A percentile compares a stretch with the other conserved stretches of the same genome.
phyloP scores from a whole-genome alignment of 805 yeast genomes.

The Blastobotrys mokoenaii region DNA sequence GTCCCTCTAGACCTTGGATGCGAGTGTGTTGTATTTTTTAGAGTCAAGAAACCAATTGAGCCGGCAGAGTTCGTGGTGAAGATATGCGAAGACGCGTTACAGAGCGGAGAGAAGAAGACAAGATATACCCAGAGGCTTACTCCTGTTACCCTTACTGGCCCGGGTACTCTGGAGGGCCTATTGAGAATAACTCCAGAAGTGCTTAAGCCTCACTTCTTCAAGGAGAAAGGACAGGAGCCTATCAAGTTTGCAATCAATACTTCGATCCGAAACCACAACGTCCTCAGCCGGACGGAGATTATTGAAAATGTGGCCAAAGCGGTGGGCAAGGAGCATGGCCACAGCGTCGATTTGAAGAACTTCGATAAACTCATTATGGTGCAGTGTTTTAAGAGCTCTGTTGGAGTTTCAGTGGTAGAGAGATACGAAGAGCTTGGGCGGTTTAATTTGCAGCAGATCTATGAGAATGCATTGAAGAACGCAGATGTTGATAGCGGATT shows the following conservation, averaged over 20 bases:
- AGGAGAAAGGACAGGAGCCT: slow-evolving; percentile 30
- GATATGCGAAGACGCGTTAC: slow-evolving; percentile 50
- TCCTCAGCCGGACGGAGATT: slow-evolving; percentile 62
- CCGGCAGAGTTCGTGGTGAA: slow-evolving; percentile 64
- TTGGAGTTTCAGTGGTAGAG: slow-evolving; percentile 80
- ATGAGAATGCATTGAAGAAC: slow-evolving; percentile 11
- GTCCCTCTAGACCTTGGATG: slow-evolving; percentile 24
- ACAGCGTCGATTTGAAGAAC: slow-evolving; percentile 68
- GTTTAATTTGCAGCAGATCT: slow-evolving; percentile 74
- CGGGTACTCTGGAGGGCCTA: slow-evolving; percentile 64
- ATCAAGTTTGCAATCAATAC: slow-evolving; percentile 72
- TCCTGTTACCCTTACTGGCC: slow-evolving; percentile 69
- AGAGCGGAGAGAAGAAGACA: slow-evolving; percentile 36
- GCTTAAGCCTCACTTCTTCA: slow-evolving; percentile 62
- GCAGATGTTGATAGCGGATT: background rate
- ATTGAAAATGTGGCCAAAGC: slow-evolving; percentile 62
- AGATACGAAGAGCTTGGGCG: slow-evolving; percentile 49
- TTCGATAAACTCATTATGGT: slow-evolving; percentile 74
- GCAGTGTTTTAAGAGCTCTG: slow-evolving; percentile 79
- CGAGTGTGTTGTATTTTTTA: slow-evolving; percentile 63
- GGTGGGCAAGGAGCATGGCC: slow-evolving; percentile 64
- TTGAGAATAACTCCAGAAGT: slow-evolving; percentile 49
- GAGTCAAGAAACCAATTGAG: slow-evolving; percentile 67
- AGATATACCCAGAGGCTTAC: slow-evolving; percentile 70
- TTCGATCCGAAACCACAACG: slow-evolving; percentile 67